These are phyloP conservation scores for Solanum ossicruentum DNA, from an alignment of 257 asterid species.

Conservation along the genomic window DNA sequence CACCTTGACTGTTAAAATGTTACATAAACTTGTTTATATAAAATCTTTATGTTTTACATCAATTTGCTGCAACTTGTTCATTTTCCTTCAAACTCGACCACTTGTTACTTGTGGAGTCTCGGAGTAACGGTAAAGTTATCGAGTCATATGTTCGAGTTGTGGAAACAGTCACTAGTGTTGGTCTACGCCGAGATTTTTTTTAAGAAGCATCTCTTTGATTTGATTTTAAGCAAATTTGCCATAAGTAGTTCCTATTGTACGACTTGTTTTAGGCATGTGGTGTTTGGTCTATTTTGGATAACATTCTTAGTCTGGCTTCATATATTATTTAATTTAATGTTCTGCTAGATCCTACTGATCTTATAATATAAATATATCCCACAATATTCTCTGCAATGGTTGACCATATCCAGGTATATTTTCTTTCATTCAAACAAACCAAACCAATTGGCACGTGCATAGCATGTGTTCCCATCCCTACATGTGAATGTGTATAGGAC, in stretches of 20 bases:
- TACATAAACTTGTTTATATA: constrained; percentile 12
- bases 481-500: background rate
- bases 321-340: background rate
- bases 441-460: constrained; percentile 11
- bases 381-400: background rate
- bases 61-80: background rate
- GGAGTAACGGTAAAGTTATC: background rate
- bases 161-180: background rate
- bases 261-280: background rate
- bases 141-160: background rate
- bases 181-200: background rate
- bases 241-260: background rate
- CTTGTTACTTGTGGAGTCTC: too few species aligned
- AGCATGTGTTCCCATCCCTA: constrained; percentile 18
- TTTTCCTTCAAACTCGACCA: background rate
- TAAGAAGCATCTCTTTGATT: background rate
- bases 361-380: background rate
- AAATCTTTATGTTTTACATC: background rate
- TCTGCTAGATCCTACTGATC: background rate
- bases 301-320: background rate
- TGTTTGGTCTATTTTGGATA: background rate
- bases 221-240: background rate
- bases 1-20: constrained; percentile 18
- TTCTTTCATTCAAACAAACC: background rate
- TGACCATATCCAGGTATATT: background rate